These are phyloP conservation scores for Magnaporthiopsis incrustans DNA, from an alignment of 2,329 filamentous ascomycete genomes.

Conservation along the genomic window DNA sequence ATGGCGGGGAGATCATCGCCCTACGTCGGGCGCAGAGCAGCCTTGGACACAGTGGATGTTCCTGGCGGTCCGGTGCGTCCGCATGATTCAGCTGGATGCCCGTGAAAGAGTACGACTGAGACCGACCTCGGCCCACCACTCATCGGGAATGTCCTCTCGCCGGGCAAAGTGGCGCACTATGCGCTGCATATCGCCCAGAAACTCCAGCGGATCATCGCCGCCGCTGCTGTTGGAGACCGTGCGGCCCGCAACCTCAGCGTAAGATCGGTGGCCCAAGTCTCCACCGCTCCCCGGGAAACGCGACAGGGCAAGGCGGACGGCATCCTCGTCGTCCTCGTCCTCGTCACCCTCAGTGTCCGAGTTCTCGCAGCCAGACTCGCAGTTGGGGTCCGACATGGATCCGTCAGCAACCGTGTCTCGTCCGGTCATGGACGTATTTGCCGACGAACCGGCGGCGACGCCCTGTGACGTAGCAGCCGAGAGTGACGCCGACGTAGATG, in stretches of 20 bases:
- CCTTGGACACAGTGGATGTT: not conserved
- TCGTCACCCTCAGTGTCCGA: conserved; percentile 48
- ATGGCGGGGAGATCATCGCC: not conserved
- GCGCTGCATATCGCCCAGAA: conserved; percentile 54
- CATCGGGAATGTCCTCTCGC: conserved; percentile 69
- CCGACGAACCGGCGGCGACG: conserved; percentile 30
- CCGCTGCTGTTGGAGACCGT: conserved; percentile 20
- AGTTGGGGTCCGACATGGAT: conserved; percentile 30
- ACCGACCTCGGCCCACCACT: conserved; percentile 70
- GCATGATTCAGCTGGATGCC: conserved; percentile 15
- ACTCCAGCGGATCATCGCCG: conserved; percentile 24
- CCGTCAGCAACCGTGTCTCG: conserved; percentile 29
- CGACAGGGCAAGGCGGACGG: conserved; percentile 13
- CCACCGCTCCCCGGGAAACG: conserved; percentile 12
- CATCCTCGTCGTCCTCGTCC: conserved; percentile 24
- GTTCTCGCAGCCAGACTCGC: conserved; percentile 46
- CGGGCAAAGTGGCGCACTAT: conserved; percentile 64
- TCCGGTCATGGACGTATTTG: conserved; percentile 36
- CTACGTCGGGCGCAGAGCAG: not conserved
- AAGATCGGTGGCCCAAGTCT: conserved; percentile 17
- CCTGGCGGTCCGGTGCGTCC: not conserved
- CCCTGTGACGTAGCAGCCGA: conserved; percentile 36
- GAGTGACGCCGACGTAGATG: conserved; percentile 51
- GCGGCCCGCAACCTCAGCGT: conserved; percentile 40
- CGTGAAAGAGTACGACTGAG: conserved; percentile 50